Evolutionary conservation across 257 asterid genomes (phyloP).

Genomic region (Jasminum sambac): DNA sequence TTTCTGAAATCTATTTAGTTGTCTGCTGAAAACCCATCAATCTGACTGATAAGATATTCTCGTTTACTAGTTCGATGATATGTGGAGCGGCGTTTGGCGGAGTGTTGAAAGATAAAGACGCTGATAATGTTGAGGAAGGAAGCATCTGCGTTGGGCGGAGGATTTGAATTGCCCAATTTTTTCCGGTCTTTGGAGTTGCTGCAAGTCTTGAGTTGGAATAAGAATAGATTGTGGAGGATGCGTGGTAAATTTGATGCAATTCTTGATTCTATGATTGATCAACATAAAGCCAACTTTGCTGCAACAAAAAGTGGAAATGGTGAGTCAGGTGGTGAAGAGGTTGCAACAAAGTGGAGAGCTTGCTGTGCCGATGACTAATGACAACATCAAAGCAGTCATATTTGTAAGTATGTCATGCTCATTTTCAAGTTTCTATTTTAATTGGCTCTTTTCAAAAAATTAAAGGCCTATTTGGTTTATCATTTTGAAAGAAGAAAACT

Average conservation of each 20-base stretch:
- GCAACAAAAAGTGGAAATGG: no score
- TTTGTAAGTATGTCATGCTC: no score
- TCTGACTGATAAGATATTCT: background rate
- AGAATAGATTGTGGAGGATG: no score
- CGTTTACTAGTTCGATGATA: background rate
- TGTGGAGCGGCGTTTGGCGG: conserved; percentile 17
- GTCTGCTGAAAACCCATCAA: background rate
- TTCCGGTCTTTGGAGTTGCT: background rate
- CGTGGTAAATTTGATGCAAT: no score
- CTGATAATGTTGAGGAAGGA: conserved; percentile 1
- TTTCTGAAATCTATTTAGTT: conserved; percentile 9
- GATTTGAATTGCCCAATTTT: background rate
- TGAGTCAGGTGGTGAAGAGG: no score
- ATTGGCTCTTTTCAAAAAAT: no score
- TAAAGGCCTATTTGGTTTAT: no score
- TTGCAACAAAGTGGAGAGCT: background rate
- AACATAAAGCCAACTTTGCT: no score
- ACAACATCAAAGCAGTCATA: background rate
- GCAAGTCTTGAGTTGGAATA: background rate
- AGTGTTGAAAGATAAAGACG: background rate
- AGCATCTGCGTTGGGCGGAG: background rate
- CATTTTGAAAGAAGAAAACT: no score
- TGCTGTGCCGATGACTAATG: background rate
- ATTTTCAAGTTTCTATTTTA: no score
- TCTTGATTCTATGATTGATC: no score